Evolutionary conservation across 2,329 filamentous ascomycete genomes (phyloP).

Genomic region (Neopestalotiopsis rosae): DNA sequence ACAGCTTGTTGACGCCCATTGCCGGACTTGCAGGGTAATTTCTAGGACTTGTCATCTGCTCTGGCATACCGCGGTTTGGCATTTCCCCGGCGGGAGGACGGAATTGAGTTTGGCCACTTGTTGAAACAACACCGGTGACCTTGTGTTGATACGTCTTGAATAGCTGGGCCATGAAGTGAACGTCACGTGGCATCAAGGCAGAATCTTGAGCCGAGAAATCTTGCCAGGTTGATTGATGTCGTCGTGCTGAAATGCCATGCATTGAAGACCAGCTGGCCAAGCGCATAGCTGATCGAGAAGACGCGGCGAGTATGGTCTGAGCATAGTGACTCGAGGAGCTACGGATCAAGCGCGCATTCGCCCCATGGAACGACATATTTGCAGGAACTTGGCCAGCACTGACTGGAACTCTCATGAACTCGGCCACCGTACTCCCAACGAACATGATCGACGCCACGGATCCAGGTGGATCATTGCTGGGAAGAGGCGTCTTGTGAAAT

Average conservation of each 20-base stretch:
- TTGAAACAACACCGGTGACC: not conserved
- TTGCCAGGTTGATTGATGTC: not conserved
- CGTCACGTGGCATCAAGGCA: not conserved
- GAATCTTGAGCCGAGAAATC: not conserved
- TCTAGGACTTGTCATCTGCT: not conserved
- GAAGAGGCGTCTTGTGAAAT: conserved; percentile 15
- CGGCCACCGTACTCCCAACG: conserved; percentile 23
- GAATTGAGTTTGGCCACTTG: not conserved
- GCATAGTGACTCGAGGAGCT: conserved; percentile 15
- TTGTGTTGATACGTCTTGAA: not conserved
- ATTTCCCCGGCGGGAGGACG: not conserved
- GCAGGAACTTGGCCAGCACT: conserved; percentile 28
- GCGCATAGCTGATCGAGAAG: not conserved
- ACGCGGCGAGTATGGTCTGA: not conserved
- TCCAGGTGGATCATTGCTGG: conserved; percentile 15
- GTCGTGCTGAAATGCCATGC: not conserved
- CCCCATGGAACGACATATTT: conserved; percentile 32
- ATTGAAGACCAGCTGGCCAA: not conserved
- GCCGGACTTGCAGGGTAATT: not conserved
- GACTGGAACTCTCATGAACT: conserved; percentile 29
- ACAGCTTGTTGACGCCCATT: not conserved
- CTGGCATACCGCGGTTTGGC: not conserved
- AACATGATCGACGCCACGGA: conserved; percentile 26
- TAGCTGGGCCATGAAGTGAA: not conserved
- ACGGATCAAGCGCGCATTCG: conserved; percentile 30